Evolutionary conservation across 2,329 filamentous ascomycete species (phyloP).

Genomic region (Ramularia collo-cygni): DNA sequence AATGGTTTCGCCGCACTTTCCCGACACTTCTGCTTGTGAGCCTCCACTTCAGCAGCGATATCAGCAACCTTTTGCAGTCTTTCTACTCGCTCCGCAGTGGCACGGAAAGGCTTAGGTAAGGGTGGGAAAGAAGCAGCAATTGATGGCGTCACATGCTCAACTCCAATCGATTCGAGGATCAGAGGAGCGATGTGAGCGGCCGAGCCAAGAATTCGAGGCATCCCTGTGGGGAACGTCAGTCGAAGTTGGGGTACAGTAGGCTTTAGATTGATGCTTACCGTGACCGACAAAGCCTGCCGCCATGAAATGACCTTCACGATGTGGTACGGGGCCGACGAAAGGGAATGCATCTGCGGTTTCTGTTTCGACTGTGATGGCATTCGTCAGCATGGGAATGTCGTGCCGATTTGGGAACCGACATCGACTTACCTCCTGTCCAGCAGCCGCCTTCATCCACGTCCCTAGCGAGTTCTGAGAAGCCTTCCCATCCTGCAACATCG

Average conservation of each 20-base stretch:
- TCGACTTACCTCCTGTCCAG: slow-evolving; percentile 26
- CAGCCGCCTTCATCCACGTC: slow-evolving; percentile 23
- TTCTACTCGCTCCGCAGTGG: slow-evolving; percentile 24
- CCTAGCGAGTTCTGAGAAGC: slow-evolving; percentile 16
- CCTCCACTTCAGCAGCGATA: slow-evolving; percentile 11
- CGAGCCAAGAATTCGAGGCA: slow-evolving; percentile 29
- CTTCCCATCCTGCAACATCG: slow-evolving; percentile 23
- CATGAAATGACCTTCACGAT: slow-evolving; percentile 22
- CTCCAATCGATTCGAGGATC: slow-evolving; percentile 19
- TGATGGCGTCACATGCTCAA: slow-evolving; percentile 17
- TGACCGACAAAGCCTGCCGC: slow-evolving; percentile 26
- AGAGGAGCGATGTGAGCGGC: slow-evolving; percentile 25
- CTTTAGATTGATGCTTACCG: slow-evolving; percentile 9
- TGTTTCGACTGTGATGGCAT: slow-evolving; percentile 12
- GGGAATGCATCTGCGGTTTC: slow-evolving; percentile 19
- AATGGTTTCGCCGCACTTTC: slow-evolving; percentile 15
- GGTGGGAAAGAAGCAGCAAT: slow-evolving; percentile 19
- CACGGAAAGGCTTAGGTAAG: slow-evolving; percentile 26
- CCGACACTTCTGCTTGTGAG: slow-evolving; percentile 9
- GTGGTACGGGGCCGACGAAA: slow-evolving; percentile 24
- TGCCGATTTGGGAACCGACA: no score
- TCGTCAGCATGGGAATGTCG: no score
- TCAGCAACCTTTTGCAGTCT: slow-evolving; percentile 12
- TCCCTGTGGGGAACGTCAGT: slow-evolving; percentile 14
- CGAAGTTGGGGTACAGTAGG: no score